Evolutionary conservation across 768 basidiomycete species (phyloP).

Genomic region (Leccinum ochraceum): DNA sequence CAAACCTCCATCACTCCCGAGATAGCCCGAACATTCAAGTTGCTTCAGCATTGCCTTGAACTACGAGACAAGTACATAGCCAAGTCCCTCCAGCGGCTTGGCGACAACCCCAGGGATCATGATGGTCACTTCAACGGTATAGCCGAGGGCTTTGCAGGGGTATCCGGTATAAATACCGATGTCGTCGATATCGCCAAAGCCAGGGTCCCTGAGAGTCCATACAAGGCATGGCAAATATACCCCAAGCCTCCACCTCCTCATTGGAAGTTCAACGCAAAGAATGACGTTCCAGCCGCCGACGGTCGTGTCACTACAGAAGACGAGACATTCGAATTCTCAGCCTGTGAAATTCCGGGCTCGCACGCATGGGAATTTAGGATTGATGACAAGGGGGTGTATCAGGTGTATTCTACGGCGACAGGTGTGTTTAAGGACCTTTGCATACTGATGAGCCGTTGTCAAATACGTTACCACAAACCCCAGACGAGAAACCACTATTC

Average conservation of each 20-base stretch:
- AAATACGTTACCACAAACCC: constrained; percentile 11
- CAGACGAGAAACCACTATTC: constrained; percentile 60
- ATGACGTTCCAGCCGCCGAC: constrained; percentile 46
- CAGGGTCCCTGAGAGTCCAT: constrained; percentile 31
- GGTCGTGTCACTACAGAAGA: constrained; percentile 26
- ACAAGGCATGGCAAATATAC: constrained; percentile 82
- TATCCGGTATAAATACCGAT: constrained; percentile 69
- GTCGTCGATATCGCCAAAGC: constrained; percentile 36
- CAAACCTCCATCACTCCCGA: constrained; percentile 40
- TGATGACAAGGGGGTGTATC: constrained; percentile 89
- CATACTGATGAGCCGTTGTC: background rate
- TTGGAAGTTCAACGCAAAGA: constrained; percentile 81
- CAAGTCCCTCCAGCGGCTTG: constrained; percentile 85
- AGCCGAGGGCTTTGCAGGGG: constrained; percentile 58
- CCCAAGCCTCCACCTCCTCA: constrained; percentile 93
- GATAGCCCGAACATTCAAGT: constrained; percentile 58
- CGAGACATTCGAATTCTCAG: constrained; percentile 66
- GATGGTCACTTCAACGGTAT: constrained; percentile 78
- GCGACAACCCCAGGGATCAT: constrained; percentile 92
- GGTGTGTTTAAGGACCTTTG: constrained; percentile 8
- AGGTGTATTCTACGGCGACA: constrained; percentile 58
- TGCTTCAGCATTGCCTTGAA: constrained; percentile 82
- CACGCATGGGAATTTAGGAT: constrained; percentile 68
- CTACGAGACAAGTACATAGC: constrained; percentile 95
- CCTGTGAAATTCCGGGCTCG: constrained; percentile 71